Conservation (phyloP, 441 rosid genomes). For the Populus hybrid region DNA sequence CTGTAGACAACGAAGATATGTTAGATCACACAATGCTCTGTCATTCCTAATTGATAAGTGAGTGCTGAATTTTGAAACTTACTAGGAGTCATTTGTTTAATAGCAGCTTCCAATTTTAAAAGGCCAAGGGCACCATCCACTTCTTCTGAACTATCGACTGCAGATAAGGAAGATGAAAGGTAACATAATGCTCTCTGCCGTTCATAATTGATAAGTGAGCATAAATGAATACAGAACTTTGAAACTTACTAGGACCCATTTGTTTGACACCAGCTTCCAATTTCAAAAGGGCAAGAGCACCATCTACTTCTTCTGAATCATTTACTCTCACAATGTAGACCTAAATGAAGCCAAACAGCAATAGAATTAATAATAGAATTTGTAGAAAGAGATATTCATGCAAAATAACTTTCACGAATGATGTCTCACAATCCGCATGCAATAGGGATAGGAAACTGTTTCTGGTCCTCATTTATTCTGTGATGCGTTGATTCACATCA, state of each 20-base stretch:
- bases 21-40: neutral
- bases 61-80: neutral
- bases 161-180: neutral
- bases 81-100: neutral
- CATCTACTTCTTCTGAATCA: slow-evolving; percentile 38
- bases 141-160: neutral
- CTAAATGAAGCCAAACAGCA: slow-evolving; percentile 17
- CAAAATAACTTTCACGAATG: neutral
- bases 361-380: neutral
- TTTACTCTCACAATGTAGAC: slow-evolving; percentile 42
- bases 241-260: slow-evolving; percentile 24
- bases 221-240: neutral
- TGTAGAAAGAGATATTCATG: neutral
- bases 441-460: neutral
- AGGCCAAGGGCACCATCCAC: neutral
- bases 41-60: neutral
- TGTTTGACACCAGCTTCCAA: slow-evolving; percentile 24
- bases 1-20: neutral
- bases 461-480: neutral
- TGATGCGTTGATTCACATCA: no score
- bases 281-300: slow-evolving; percentile 40
- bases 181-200: neutral
- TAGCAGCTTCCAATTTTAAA: neutral
- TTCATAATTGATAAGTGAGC: neutral
- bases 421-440: neutral